Base-by-base conservation (phyloP, 1,284 basidiomycete species). In the Mycosarcoma maydis region DNA sequence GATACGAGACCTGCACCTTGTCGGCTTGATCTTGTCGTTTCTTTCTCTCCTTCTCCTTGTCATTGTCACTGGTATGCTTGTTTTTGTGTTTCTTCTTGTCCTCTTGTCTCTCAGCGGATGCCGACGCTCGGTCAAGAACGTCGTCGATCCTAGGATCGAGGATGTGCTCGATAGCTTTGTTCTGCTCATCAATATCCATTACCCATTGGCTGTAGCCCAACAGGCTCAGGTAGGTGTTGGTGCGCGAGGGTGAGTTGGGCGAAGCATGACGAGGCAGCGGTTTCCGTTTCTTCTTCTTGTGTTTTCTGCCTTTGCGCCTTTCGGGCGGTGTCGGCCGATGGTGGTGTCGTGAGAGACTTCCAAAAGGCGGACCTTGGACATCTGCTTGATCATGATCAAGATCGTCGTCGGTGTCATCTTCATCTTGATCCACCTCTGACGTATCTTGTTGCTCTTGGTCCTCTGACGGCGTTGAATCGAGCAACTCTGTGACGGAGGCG, bases 201-300 rank as follows among this genome's bases (percentile, higher is more conserved):
- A 93, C 84, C 83, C 89, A 94, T 86, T 92, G 91, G 48, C 89
- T 88, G 84, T 89, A 93, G 48, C 90, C 90, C 33, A 92, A 84
- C n/a, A 89, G 87, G 20, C 87, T 87, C 86, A 89, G 89, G 55
- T 86, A 85, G 40, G 83, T 85, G 82, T 92, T 92, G 44, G 75
- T 86, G 61, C 90, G 85, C 23, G 89, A 89, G 7, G 92, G 91
- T n/a, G 90, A 86, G 22, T 85, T 78, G 16, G 86, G 80, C 75
- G 88, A 87, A 41, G 87, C 86, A 78, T 90, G 83, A 85, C 89
- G 88, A 5, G 86, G 84, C 43, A 87, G 83, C 49, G 85, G 82
- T 75, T 88, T 89, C 71, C 85, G 85, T 86, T 87, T 86, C 72
- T 84, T 84, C 61, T 85, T 85, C 45, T 84, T 82, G 36, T 62